Evolutionary conservation across 352 stramenopile species (phyloP).

Genomic region (Phytophthora megakarya): DNA sequence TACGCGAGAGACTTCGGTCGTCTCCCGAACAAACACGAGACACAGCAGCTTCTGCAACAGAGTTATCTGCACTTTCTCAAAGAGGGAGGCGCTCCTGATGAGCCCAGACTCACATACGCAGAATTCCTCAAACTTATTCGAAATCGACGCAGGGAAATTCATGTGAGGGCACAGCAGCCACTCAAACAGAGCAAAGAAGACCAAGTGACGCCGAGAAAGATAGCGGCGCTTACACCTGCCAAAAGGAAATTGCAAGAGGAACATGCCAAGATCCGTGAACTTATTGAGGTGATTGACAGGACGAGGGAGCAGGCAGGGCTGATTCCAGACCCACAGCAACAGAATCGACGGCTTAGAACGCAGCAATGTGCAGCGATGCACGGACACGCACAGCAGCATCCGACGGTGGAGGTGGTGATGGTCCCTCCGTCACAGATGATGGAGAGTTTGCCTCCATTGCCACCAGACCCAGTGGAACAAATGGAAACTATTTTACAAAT

Average conservation of each 20-base stretch:
- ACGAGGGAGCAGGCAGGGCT: slow-evolving; percentile 39
- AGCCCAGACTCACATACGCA: slow-evolving; percentile 50
- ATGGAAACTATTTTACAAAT: slow-evolving; percentile 58
- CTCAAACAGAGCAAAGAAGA: slow-evolving; percentile 15
- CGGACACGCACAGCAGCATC: slow-evolving; percentile 11
- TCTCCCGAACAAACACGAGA: slow-evolving; percentile 56
- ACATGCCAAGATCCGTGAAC: slow-evolving; percentile 58
- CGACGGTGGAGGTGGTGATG: slow-evolving; percentile 24
- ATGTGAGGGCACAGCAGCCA: slow-evolving; percentile 40
- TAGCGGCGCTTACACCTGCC: slow-evolving; percentile 34
- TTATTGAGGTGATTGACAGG: slow-evolving; percentile 69
- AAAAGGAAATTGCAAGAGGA: slow-evolving; percentile 62
- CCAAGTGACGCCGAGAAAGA: slow-evolving; percentile 5
- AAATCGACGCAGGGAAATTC: slow-evolving; percentile 67
- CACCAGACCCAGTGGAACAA: slow-evolving; percentile 42
- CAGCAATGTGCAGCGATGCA: slow-evolving; percentile 1
- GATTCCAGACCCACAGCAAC: slow-evolving; percentile 31
- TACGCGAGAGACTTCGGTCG: slow-evolving; percentile 37
- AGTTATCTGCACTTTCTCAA: slow-evolving; percentile 61
- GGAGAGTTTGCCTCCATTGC: slow-evolving; percentile 27
- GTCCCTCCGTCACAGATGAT: slow-evolving; percentile 26
- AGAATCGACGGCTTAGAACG: slow-evolving; percentile 19
- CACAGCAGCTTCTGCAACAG: slow-evolving; percentile 53
- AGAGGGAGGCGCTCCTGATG: slow-evolving; percentile 49
- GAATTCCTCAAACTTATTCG: slow-evolving; percentile 79